Percentiles rank a stretch among this genome's conserved stretches.
Evolutionary conservation across 495 filamentous ascomycete species (phyloP).

Genomic region (Hypomontagnella monticulosa): DNA sequence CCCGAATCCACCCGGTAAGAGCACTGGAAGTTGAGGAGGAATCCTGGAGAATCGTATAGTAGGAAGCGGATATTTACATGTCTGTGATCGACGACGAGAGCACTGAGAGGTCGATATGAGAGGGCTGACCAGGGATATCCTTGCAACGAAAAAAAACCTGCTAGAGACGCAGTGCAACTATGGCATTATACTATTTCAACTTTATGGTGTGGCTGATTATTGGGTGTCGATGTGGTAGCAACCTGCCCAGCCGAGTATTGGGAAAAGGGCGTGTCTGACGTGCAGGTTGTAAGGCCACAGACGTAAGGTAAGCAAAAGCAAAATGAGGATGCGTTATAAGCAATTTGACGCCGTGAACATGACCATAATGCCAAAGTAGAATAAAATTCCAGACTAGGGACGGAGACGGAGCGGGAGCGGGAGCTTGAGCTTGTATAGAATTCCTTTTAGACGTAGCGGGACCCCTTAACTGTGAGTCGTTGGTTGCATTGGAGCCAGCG

Average conservation of each 20-base stretch:
- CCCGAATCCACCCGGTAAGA: slow-evolving; percentile 38
- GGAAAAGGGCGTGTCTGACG: slow-evolving; percentile 31
- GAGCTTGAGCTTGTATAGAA: slow-evolving; percentile 1
- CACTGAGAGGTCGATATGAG: slow-evolving; percentile 33
- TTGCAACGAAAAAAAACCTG: slow-evolving; percentile 20
- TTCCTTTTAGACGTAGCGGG: slow-evolving; percentile 5
- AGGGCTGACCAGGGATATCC: slow-evolving; percentile 34
- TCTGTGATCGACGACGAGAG: slow-evolving; percentile 35
- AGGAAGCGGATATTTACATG: slow-evolving; percentile 41
- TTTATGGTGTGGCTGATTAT: slow-evolving; percentile 26
- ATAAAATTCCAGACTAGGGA: slow-evolving; percentile 1
- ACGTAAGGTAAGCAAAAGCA: slow-evolving; percentile 33
- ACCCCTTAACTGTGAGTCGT: slow-evolving; percentile 9
- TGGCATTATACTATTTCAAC: slow-evolving; percentile 33
- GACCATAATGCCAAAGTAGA: slow-evolving; percentile 10
- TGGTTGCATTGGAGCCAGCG: slow-evolving; percentile 23
- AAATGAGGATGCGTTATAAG: slow-evolving; percentile 16
- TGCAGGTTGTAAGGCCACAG: slow-evolving; percentile 29
- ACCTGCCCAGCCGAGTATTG: slow-evolving; percentile 10
- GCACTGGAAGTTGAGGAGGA: slow-evolving; percentile 18
- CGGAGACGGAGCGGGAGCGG: slow-evolving; percentile 1
- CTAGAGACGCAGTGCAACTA: slow-evolving; percentile 39
- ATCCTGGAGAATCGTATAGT: slow-evolving; percentile 27
- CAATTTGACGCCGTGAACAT: slow-evolving; percentile 17
- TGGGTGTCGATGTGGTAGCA: slow-evolving; percentile 17